A percentile compares a stretch with the other conserved stretches of the same genome.
phyloP scores from a whole-genome alignment of 257 asterid genomes.

The Rhazya stricta region DNA sequence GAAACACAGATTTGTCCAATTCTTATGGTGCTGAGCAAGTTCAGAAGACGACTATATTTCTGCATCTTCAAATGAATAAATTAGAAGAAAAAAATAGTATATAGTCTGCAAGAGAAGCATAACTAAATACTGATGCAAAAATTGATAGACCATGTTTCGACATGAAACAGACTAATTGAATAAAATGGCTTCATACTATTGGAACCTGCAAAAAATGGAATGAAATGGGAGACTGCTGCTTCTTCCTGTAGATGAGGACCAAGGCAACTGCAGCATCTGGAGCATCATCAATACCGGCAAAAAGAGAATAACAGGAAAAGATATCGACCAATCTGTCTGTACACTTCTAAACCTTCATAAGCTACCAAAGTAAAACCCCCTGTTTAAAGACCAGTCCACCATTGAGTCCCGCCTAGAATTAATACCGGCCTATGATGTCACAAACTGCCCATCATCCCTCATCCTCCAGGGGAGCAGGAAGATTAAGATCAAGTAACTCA shows the following conservation, averaged over 20 bases:
- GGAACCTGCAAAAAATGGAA: conserved; percentile 17
- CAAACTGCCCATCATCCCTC: conserved; percentile 41
- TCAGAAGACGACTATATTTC: background rate
- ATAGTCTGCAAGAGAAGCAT: background rate
- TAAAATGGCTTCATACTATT: conserved; percentile 3
- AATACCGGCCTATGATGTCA: conserved; percentile 30
- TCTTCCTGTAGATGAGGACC: conserved; percentile 8
- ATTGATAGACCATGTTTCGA: background rate
- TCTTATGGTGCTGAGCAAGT: background rate
- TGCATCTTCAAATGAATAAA: conserved; percentile 5
- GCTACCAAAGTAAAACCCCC: conserved; percentile 3
- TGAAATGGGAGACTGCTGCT: conserved; percentile 1
- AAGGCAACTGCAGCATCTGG: conserved; percentile 10
- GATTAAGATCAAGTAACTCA: conserved; percentile 74
- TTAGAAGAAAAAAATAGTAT: conserved; percentile 6
- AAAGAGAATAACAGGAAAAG: conserved; percentile 7
- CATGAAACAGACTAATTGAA: background rate
- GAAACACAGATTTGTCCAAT: background rate
- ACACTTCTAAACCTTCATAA: conserved; percentile 14
- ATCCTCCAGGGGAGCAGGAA: conserved; percentile 75
- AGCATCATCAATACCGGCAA: conserved; percentile 1
- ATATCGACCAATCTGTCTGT: conserved; percentile 10
- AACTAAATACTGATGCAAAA: background rate
- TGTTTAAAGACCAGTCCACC: conserved; percentile 11
- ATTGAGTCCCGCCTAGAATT: conserved; percentile 9